These are phyloP conservation scores for Graphilbum fragrans DNA, from an alignment of 2,329 filamentous ascomycete species.

Conservation along the genomic window DNA sequence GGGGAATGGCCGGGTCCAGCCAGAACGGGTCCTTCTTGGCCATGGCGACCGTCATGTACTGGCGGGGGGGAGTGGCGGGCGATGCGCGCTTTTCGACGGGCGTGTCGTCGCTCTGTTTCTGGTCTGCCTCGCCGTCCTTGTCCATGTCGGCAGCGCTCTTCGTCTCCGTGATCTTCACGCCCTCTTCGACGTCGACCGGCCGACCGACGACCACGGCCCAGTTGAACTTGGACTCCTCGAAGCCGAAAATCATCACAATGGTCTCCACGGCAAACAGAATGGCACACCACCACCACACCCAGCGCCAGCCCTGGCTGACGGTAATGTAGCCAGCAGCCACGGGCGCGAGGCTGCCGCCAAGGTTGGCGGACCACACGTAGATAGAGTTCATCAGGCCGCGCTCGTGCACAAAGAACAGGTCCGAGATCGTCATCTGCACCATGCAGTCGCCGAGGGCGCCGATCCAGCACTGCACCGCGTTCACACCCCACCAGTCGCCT, in stretches of 20 bases:
- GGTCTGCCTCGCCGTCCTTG: background rate
- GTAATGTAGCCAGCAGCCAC: constrained; percentile 36
- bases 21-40: no score
- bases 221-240: constrained; percentile 8
- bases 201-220: constrained; percentile 1
- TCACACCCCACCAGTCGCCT: constrained; percentile 4
- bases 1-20: constrained; percentile 3
- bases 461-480: constrained; percentile 24
- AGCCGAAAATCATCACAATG: constrained; percentile 6
- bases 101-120: background rate
- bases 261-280: constrained; percentile 12
- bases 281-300: constrained; percentile 23
- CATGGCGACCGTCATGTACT: background rate
- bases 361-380: constrained; percentile 30
- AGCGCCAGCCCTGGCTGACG: constrained; percentile 34
- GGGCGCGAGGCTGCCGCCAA: constrained; percentile 24
- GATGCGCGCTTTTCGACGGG: background rate
- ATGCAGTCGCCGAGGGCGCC: constrained; percentile 31
- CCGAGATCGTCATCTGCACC: constrained; percentile 36
- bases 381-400: constrained; percentile 35
- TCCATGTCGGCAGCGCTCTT: background rate
- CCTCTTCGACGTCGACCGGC: background rate
- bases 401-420: constrained; percentile 46
- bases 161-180: background rate
- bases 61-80: background rate